These are phyloP conservation scores for Exidia glandulosa DNA, from an alignment of 768 basidiomycete species.

Conservation along the genomic window DNA sequence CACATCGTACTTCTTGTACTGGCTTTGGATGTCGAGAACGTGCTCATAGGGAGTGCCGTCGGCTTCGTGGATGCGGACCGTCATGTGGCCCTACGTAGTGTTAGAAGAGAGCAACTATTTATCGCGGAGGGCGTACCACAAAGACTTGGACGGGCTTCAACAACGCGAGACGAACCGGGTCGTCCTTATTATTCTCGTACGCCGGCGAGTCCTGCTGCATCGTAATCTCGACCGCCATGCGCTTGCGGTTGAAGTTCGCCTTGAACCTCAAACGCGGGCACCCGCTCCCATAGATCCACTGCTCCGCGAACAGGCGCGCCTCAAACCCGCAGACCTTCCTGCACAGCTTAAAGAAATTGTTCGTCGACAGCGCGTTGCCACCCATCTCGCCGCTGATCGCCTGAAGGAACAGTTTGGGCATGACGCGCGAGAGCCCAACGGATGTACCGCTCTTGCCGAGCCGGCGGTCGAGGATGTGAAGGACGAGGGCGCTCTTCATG, in stretches of 20 bases:
- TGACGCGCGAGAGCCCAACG: constrained; percentile 83
- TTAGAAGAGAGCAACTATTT: neutral
- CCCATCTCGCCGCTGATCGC: constrained; percentile 85
- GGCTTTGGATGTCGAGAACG: constrained; percentile 78
- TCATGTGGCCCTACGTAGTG: constrained; percentile 82
- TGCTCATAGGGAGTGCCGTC: constrained; percentile 99
- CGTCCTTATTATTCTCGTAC: constrained; percentile 49
- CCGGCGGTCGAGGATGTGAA: constrained; percentile 89
- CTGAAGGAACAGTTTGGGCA: constrained; percentile 90
- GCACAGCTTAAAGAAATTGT: constrained; percentile 82
- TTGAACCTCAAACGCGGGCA: constrained; percentile 86
- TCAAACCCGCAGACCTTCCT: constrained; percentile 91
- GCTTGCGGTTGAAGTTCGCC: constrained; percentile 91
- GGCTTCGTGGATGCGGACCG: constrained; percentile 96
- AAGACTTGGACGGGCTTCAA: constrained; percentile 81
- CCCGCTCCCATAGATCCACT: constrained; percentile 98
- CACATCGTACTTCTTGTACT: constrained; percentile 91
- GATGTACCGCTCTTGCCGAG: constrained; percentile 93
- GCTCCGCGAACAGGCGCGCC: constrained; percentile 84
- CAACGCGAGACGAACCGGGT: constrained; percentile 54
- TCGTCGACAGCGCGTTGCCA: constrained; percentile 79
- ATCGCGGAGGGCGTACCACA: constrained; percentile 42
- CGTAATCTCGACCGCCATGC: constrained; percentile 94
- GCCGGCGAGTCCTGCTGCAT: constrained; percentile 87
- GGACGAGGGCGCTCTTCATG: constrained; percentile 88